Evolutionary conservation across 805 yeast genomes (phyloP).

Genomic region (Teunomyces tritomae): DNA sequence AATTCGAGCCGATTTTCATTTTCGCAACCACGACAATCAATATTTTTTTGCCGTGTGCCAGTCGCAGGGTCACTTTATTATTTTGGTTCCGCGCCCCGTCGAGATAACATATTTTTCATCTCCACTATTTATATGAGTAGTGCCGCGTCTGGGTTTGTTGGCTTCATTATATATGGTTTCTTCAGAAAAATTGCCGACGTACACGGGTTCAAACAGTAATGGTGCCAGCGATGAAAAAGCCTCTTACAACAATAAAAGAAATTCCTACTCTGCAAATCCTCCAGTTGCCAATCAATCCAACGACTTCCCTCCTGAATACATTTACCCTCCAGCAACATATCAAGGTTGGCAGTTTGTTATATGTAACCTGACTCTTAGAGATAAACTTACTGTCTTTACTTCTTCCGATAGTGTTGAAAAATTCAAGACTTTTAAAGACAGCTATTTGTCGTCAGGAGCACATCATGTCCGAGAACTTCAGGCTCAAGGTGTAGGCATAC

Average conservation of each 20-base stretch:
- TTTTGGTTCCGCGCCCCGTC: not conserved
- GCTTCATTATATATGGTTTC: not conserved
- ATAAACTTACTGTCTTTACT: not conserved
- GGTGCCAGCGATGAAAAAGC: not conserved
- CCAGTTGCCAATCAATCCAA: not conserved
- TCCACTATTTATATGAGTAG: not conserved
- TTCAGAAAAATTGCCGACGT: not conserved
- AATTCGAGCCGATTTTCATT: too few species aligned
- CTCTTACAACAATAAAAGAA: not conserved
- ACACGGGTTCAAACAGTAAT: not conserved
- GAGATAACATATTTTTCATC: not conserved
- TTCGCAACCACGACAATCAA: too few species aligned
- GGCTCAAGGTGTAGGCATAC: not conserved
- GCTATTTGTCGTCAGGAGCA: not conserved
- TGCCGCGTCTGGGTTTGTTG: too few species aligned
- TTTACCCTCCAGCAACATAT: not conserved
- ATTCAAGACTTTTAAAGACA: not conserved
- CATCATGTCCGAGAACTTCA: not conserved
- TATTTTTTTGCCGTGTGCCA: too few species aligned
- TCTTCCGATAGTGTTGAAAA: not conserved
- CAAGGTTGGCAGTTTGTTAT: conserved; percentile 3
- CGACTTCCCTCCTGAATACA: not conserved
- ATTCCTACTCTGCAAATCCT: not conserved
- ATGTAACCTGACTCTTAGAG: not conserved
- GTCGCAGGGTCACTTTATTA: not conserved